Evolutionary conservation across 2,329 filamentous ascomycete species (phyloP), one percentile per base, ranked within the genome.

Genomic region (Scytalidium lignicola): DNA sequence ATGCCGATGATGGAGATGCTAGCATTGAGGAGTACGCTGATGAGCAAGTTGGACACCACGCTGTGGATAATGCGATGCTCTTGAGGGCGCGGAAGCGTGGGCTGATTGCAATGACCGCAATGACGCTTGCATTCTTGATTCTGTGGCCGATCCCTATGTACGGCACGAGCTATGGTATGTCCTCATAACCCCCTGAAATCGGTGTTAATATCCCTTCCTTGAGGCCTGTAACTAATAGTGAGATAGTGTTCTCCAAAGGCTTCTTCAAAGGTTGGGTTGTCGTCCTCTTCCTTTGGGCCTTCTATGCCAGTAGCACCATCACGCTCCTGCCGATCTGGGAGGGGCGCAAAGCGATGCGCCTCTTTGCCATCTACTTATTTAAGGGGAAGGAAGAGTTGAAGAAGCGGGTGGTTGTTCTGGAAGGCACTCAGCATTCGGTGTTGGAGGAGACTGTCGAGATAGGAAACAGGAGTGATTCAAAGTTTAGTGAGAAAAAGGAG

Each of bases 201-300:
- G 9, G n/a, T 7, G 19, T 20, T 17, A 41, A 9, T n/a, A 20
- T 7, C 39, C 39, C 7, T 28, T 7, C 26, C 9, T 23, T 21
- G 13, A 42, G 5, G 17, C 12, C 6, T 21, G 15, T 48, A 10
- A 28, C 32, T 42, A 28, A 26, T 13, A 40, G n/a, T 20, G 7
- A 18, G n/a, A 7, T 20, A 45, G 48, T 52, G 4, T 52, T 52
- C 22, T 49, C 46, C 10, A 50, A 52, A 42, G 47, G 43, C 8
- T 62, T 62, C 47, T 62, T 61, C 49, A 58, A 49, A 17, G 57
- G 54, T 26, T 62, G 59, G 59, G 50, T 61, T 26, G 55, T 57
- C 6, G 49, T 61, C 3, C 51, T 54, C 3, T 60, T 62, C 39
- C 20, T 62, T 3, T 61, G 58, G 59, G 56, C 56, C 1, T 57